phyloP scores from a whole-genome alignment of 352 stramenopile genomes.

The Thalassiosira hispida region DNA sequence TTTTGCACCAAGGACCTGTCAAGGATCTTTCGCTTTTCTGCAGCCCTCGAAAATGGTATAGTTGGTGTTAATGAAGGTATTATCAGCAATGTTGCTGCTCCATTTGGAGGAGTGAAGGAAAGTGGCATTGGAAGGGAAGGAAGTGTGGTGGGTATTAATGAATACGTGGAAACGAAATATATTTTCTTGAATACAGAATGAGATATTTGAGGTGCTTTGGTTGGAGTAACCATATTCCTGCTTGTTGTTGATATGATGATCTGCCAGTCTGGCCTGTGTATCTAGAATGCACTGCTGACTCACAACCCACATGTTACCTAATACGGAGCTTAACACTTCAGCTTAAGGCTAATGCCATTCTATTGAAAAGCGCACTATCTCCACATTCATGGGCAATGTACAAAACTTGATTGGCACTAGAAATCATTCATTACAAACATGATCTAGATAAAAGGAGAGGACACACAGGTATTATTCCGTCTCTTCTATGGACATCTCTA shows the following conservation, averaged over 20 bases:
- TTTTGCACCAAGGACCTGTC: constrained; percentile 92
- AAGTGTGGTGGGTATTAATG: constrained; percentile 80
- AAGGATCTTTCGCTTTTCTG: constrained; percentile 88
- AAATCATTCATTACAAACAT: neutral
- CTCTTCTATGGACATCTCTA: no score
- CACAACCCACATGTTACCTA: no score
- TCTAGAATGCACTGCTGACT: no score
- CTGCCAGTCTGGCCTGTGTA: no score
- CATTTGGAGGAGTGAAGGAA: constrained; percentile 90
- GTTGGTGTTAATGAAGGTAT: constrained; percentile 93
- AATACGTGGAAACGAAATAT: constrained; percentile 98
- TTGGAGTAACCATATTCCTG: neutral
- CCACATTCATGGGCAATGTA: no score
- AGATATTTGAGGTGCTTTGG: neutral
- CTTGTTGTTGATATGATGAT: neutral
- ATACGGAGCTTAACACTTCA: no score
- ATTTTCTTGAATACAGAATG: constrained; percentile 80
- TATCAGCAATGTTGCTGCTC: constrained; percentile 89
- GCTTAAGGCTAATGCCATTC: no score
- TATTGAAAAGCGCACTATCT: no score
- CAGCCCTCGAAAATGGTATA: constrained; percentile 91
- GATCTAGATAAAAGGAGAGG: no score
- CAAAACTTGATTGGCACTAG: no score
- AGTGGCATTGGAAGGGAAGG: constrained; percentile 88
- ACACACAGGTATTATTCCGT: no score